Evolutionary conservation across 805 yeast species (phyloP).

Genomic region (Scheffersomyces ergatensis): DNA sequence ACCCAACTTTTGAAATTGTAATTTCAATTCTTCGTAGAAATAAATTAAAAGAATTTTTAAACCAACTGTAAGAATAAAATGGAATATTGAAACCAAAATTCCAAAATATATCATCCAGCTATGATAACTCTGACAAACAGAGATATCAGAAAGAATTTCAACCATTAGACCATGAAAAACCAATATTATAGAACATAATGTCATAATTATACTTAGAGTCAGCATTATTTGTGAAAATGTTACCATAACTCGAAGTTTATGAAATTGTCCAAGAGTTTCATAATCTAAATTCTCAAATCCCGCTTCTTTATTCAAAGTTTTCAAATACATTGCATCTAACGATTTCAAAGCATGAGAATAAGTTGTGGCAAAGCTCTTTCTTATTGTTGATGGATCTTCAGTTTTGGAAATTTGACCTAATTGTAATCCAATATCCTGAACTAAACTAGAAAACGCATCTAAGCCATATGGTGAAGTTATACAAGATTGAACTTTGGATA

Average conservation of each 20-base stretch:
- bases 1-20: too few species aligned
- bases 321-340: slow-evolving; percentile 10
- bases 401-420: slow-evolving; percentile 38
- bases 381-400: slow-evolving; percentile 36
- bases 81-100: too few species aligned
- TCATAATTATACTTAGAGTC: slow-evolving; percentile 3
- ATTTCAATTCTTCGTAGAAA: background rate
- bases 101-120: too few species aligned
- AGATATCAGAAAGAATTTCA: too few species aligned
- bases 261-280: slow-evolving; percentile 4
- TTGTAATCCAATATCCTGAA: slow-evolving; percentile 51
- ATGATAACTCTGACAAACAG: too few species aligned
- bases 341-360: slow-evolving; percentile 25
- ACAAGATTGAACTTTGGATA: slow-evolving; percentile 19
- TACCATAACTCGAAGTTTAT: slow-evolving; percentile 10
- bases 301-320: slow-evolving; percentile 9
- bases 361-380: slow-evolving; percentile 39
- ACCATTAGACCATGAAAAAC: too few species aligned
- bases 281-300: slow-evolving; percentile 10
- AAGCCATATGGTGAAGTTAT: slow-evolving; percentile 36
- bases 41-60: background rate
- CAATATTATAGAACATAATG: too few species aligned
- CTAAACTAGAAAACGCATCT: slow-evolving; percentile 45
- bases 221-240: slow-evolving; percentile 10
- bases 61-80: too few species aligned